Evolutionary conservation across 2,329 filamentous ascomycete species (phyloP), one percentile per base, ranked within the genome.

Genomic region (Magnaporthales sp.): DNA sequence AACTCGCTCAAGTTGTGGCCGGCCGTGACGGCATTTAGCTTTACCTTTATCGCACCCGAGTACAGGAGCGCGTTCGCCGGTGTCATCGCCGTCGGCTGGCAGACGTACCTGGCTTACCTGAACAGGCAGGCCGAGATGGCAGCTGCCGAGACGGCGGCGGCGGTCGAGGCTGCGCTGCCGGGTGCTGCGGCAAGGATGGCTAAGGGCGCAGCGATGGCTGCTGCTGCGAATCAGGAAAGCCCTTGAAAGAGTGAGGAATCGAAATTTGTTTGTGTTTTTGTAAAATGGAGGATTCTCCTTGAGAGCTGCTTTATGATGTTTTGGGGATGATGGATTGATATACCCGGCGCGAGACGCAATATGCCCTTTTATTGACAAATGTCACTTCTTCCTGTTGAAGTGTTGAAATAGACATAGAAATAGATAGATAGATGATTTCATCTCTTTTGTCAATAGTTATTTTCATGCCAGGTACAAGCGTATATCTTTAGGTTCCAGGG

Each of bases 1-100:
- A 97, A 95, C 75, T 91, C 89, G 68, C 88, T 89, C 75, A 96
- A 96, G 79, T 77, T 97, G 27, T 97, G 93, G 93, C 94, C 93
- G 0, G 87, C 87, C 0, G 90, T 96, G 19, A 96, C 90, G 15
- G 92, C 92, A 0, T 89, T 97, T 74, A 93, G 84, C 76, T 96
- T 97, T 73, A 87, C 90, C n/a, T 95, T 92, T 73, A 80, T 97
- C 4, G 86, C 89, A 29, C 81, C 92, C 63, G 88, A 94, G 73
- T 94, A 92, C 77, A 83, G 93, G 64, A 91, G 88, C 71, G 84
- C 96, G 19, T 95, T 97, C 71, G 87, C 90, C 0, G 92, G 91
- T 1, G 79, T 90, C 7, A 84, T 96, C 70, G 91, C 92, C 1
- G 89, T 97, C 65, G 91, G 91, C 0, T 97, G 93, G 93, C 93